Evolutionary conservation across 805 yeast species (phyloP).

Genomic region (Pichia eremophila): DNA sequence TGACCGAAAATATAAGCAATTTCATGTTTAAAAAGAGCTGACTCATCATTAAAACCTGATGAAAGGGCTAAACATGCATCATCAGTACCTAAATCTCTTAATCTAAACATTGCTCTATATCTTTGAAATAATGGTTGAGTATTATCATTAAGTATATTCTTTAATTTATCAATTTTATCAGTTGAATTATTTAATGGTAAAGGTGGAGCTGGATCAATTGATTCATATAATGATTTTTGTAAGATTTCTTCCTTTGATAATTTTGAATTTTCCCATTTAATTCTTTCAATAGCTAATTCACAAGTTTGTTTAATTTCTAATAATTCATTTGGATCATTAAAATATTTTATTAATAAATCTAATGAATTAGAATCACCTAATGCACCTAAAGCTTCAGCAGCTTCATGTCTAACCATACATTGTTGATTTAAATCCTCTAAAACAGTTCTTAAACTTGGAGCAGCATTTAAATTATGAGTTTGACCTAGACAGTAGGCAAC

Average conservation of each 20-base stretch:
- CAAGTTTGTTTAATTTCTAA: slow-evolving; percentile 94
- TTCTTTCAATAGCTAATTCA: slow-evolving; percentile 92
- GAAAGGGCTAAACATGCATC: slow-evolving; percentile 93
- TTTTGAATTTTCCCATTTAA: slow-evolving; percentile 81
- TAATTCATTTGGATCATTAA: slow-evolving; percentile 56
- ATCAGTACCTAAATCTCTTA: slow-evolving; percentile 87
- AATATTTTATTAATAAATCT: slow-evolving; percentile 53
- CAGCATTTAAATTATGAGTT: slow-evolving; percentile 74
- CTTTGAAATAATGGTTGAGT: slow-evolving; percentile 76
- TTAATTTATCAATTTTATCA: slow-evolving; percentile 57
- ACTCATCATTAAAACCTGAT: slow-evolving; percentile 77
- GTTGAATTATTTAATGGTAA: slow-evolving; percentile 45
- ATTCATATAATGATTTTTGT: slow-evolving; percentile 68
- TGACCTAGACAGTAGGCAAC: slow-evolving; percentile 97
- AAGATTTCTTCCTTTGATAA: slow-evolving; percentile 55
- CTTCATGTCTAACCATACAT: slow-evolving; percentile 97
- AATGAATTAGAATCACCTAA: slow-evolving; percentile 73
- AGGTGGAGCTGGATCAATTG: slow-evolving; percentile 98
- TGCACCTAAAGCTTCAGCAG: slow-evolving; percentile 98
- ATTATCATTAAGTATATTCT: slow-evolving; percentile 65
- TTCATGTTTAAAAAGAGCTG: slow-evolving; percentile 94
- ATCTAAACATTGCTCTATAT: slow-evolving; percentile 96
- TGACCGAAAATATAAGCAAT: slow-evolving; percentile 98
- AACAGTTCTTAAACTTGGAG: slow-evolving; percentile 65
- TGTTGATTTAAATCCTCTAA: slow-evolving; percentile 61